Base-by-base conservation (phyloP, 495 filamentous ascomycete genomes). In the Tuber indicum region DNA sequence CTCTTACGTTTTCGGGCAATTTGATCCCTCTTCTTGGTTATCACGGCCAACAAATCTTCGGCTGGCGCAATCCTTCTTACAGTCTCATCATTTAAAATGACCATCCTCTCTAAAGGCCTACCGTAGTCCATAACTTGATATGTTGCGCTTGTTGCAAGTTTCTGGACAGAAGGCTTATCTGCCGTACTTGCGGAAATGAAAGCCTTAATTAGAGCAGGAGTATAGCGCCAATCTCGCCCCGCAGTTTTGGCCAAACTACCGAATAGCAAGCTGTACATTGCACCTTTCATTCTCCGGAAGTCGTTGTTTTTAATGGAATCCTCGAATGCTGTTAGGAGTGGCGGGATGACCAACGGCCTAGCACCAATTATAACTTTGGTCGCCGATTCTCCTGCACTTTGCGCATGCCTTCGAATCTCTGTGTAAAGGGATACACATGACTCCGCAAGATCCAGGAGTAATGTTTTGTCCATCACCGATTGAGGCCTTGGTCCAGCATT, bases 351-450 rank as follows among this genome's bases (percentile, higher is more conserved):
- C 7, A 98, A 87, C 0, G 92, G 91, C 32, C 94, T 89, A 10
- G 93, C 91, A 9, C 94, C 96, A 84, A 95, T 91, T 42, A 98
- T 88, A 49, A 90, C 91, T 85, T 97, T 98, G n/a, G 98, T 88
- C 0, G 96, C 95, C 8, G 95, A 94, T 85, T 99, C 96, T 74
- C 91, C 91, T 2, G 96, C 93, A 77, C 89, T 91, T 82, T 99
- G 96, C 47, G 96, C 96, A 75, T 96, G 94, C 41, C 95, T 88
- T 19, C 96, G 92, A 42, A 98, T 95, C 81, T 99, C 96, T 0
- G 96, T 94, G 83, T 99, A 99, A 26, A 93, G 86, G n/a, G 94
- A 97, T 42, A 97, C 92, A 76, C 92, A 92, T 1, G 94, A 97
- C 81, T 95, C 88, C 39, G 94, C 94, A 52, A 99, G 89, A 84